Evolutionary conservation across 1,284 basidiomycete genomes (phyloP).

Genomic region (Peniophora sp.): DNA sequence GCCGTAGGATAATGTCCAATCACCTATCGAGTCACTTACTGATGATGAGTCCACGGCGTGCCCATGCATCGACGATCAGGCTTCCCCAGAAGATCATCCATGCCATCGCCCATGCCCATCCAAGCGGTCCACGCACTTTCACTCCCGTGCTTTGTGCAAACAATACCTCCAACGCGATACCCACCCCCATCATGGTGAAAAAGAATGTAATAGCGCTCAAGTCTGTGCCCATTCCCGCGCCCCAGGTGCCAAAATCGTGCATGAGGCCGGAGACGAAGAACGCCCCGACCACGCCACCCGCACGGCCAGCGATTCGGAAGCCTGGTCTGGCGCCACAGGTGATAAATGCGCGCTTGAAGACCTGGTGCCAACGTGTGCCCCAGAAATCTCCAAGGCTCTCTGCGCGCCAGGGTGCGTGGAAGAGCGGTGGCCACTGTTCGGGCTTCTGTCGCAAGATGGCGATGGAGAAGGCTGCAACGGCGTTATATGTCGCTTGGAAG

Average conservation of each 20-base stretch:
- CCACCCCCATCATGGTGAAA: constrained; percentile 9
- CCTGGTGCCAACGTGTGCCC: constrained; percentile 45
- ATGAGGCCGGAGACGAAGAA: constrained; percentile 8
- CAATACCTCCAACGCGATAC: constrained; percentile 7
- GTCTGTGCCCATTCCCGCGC: constrained; percentile 5
- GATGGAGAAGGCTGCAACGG: constrained; percentile 1
- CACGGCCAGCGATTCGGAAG: constrained; percentile 7
- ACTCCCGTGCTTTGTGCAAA: background rate
- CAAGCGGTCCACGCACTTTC: constrained; percentile 5
- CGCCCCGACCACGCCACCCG: constrained; percentile 13
- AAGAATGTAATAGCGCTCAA: constrained; percentile 1
- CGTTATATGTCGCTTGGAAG: constrained; percentile 3
- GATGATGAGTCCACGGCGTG: background rate
- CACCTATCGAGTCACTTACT: background rate
- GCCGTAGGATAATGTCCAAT: background rate
- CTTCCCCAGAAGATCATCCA: background rate
- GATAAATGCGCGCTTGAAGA: constrained; percentile 38
- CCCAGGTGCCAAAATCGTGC: constrained; percentile 7
- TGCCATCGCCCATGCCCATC: background rate
- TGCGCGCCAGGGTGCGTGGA: constrained; percentile 34
- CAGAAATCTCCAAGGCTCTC: constrained; percentile 43
- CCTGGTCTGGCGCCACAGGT: constrained; percentile 6
- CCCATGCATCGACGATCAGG: background rate
- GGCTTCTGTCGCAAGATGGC: constrained; percentile 28
- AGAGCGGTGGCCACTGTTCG: constrained; percentile 38